phyloP scores from a whole-genome alignment of 2,329 filamentous ascomycete species.

The Sphaerulina musiva region DNA sequence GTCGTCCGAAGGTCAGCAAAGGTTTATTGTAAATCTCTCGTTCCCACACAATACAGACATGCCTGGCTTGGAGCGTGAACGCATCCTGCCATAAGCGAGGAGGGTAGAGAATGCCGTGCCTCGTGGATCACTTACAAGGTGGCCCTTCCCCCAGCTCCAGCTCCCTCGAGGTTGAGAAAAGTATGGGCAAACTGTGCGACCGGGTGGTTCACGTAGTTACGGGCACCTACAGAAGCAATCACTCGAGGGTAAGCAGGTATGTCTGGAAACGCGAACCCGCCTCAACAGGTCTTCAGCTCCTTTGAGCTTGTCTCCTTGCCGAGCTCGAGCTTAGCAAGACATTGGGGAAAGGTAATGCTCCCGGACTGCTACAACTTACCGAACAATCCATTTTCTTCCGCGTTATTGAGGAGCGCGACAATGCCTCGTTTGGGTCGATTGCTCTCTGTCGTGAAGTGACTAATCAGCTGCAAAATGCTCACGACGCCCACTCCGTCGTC shows the following conservation, averaged over 20 bases:
- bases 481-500: conserved; percentile 89
- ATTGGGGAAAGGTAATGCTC: no score
- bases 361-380: conserved; percentile 40
- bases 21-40: no score
- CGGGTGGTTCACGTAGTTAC: conserved; percentile 76
- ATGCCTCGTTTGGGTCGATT: conserved; percentile 73
- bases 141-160: conserved; percentile 82
- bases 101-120: not conserved
- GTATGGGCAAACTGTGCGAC: conserved; percentile 73
- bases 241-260: no score
- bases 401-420: conserved; percentile 85
- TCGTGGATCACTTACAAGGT: conserved; percentile 36
- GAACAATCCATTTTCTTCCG: conserved; percentile 86
- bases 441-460: conserved; percentile 66
- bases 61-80: no score
- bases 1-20: no score
- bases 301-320: no score
- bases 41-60: no score
- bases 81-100: not conserved
- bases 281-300: no score
- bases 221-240: conserved; percentile 42
- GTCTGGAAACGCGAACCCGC: no score
- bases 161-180: conserved; percentile 91
- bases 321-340: no score
- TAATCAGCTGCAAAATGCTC: conserved; percentile 76